These are phyloP conservation scores for Coccomyxa sp. DNA, from an alignment of 139 green algal species.

Conservation along the genomic window DNA sequence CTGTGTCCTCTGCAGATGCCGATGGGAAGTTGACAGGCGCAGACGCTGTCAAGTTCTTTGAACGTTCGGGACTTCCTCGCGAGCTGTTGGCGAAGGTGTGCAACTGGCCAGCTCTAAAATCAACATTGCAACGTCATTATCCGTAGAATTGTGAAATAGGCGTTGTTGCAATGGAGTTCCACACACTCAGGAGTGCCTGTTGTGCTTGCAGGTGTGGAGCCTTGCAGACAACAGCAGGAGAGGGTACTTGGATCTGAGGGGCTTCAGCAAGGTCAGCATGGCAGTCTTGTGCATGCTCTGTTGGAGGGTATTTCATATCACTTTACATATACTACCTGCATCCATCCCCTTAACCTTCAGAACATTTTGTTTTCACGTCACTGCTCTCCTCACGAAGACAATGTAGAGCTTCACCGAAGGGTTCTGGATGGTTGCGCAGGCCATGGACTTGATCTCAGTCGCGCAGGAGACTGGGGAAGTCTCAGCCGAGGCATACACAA, in stretches of 20 bases:
- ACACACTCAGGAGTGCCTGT: too few species aligned
- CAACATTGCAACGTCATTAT: too few species aligned
- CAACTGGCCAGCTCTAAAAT: too few species aligned
- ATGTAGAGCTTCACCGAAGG: too few species aligned
- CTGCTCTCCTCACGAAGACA: too few species aligned
- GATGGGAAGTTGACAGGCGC: slow-evolving; percentile 57
- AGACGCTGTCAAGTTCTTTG: slow-evolving; percentile 87
- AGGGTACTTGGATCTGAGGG: slow-evolving; percentile 74
- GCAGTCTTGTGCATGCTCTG: too few species aligned
- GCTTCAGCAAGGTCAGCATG: slow-evolving; percentile 61
- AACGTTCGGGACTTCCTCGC: slow-evolving; percentile 63
- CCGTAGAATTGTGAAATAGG: too few species aligned
- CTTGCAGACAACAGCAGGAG: slow-evolving; percentile 46
- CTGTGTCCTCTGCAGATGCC: slow-evolving; percentile 30
- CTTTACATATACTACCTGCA: too few species aligned
- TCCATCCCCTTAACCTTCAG: too few species aligned
- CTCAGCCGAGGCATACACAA: slow-evolving; percentile 17
- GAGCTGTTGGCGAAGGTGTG: slow-evolving; percentile 62
- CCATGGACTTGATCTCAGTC: slow-evolving; percentile 73
- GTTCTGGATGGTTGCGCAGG: slow-evolving; percentile 16
- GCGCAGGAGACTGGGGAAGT: slow-evolving; percentile 48
- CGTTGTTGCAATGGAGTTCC: too few species aligned
- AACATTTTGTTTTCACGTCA: too few species aligned
- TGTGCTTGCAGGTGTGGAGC: slow-evolving; percentile 46
- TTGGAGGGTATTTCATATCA: too few species aligned